Percentiles rank a stretch among this genome's conserved stretches.
Conservation (phyloP, 768 basidiomycete species). For the Leccinum rimulosum region DNA sequence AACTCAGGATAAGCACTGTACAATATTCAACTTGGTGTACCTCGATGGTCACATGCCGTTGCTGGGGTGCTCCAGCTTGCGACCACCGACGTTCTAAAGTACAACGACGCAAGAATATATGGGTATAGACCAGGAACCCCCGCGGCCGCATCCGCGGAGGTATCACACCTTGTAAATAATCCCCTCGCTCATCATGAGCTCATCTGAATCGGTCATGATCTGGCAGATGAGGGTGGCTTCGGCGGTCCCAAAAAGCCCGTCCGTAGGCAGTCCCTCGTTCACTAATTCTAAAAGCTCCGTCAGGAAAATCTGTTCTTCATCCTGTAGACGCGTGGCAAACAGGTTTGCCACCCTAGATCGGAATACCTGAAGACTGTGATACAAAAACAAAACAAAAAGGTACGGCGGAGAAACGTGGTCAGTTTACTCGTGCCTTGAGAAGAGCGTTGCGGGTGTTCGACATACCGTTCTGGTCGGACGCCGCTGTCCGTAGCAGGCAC, state of each 20-base stretch:
- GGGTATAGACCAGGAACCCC: not conserved
- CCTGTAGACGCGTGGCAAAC: constrained; percentile 64
- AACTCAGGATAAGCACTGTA: too few relatives aligned
- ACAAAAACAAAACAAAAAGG: not conserved
- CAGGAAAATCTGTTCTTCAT: constrained; percentile 76
- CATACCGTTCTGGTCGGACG: constrained; percentile 59
- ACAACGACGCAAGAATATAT: not conserved
- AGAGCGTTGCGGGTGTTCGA: constrained; percentile 12
- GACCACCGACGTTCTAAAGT: not conserved
- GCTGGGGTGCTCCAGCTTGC: not conserved
- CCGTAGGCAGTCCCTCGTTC: constrained; percentile 71
- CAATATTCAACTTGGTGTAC: too few relatives aligned
- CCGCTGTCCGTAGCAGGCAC: constrained; percentile 40
- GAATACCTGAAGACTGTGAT: constrained; percentile 59
- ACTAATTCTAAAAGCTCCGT: constrained; percentile 66
- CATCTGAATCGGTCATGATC: constrained; percentile 66
- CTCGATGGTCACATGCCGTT: not conserved
- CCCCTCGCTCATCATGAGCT: constrained; percentile 86
- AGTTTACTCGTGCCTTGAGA: not conserved
- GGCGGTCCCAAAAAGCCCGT: constrained; percentile 70
- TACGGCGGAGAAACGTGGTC: not conserved
- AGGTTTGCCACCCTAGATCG: constrained; percentile 70
- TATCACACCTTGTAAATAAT: constrained; percentile 79
- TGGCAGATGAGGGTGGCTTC: constrained; percentile 76
- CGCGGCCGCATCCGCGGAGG: not conserved